Evolutionary conservation across 768 basidiomycete species (phyloP), one percentile per base, ranked within the genome.

Genomic region (Collybia sordida): DNA sequence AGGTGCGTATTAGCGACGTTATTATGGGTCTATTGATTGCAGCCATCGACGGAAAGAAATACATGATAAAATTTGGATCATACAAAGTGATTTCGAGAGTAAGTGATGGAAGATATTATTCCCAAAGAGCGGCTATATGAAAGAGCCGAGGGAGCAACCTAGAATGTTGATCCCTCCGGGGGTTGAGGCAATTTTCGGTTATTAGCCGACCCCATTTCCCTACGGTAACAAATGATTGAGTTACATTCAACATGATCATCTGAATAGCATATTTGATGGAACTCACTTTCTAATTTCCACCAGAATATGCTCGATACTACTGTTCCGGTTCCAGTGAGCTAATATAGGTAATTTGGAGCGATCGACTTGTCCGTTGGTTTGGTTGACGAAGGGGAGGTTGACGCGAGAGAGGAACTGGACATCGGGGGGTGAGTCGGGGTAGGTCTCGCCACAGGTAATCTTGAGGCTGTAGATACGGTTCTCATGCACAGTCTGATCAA

Each of bases 171-270:
- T 54, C 93, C 93, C 65, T 99, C 97, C 15, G 88, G 82, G 2
- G 97, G 97, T 70, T 99, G 97, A 27, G 93, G 90, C 31, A 95
- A 79, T 73, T 98, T 98, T 58, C 93, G 76, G 68, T 98, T 99
- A 53, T 81, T 81, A 62, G 89, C 85, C 42, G 89, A 82, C 2
- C 87, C 93, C 97, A 99, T 98, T 68, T 97, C 94, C 73, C 95
- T 98, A 11, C 4, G 14, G 41, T 58, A 8, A 34, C 39, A 42
- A 40, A 45, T 21, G 23, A 23, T 6, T 38, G 18, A 47, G 14
- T 19, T 9, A 23, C 35, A 25, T 14, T 22, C 8, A 21, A 47
- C 23, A 48, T 34, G 8, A 15, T n/a, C n/a, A n/a, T 36, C 11
- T 42, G 41, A 45, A 36, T 46, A 3, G 24, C 41, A 22, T 23